Conservation (phyloP, 139 green algal species). For the Chlorella sp. region DNA sequence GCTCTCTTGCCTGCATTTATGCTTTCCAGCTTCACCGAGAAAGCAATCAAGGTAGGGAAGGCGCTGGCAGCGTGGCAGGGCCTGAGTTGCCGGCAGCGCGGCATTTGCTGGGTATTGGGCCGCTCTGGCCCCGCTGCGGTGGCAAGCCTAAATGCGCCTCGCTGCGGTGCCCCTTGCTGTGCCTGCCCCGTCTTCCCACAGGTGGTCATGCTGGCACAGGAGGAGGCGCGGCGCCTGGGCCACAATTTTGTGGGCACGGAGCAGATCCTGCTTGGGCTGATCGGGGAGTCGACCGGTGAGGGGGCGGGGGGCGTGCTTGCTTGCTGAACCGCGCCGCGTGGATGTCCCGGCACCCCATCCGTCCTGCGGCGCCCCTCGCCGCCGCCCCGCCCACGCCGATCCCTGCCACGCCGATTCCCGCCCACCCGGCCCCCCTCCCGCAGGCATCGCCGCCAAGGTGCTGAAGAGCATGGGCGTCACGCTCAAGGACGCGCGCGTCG, state of each 20-base stretch:
- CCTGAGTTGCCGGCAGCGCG: slow-evolving; percentile 45
- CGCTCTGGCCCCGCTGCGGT: neutral
- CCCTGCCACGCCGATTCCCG: neutral
- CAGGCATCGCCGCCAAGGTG: slow-evolving; percentile 98
- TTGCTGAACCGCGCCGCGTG: neutral
- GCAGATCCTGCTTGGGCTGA: slow-evolving; percentile 98
- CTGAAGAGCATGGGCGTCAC: slow-evolving; percentile 99
- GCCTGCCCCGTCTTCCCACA: too few relatives aligned
- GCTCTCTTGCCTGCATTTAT: too few relatives aligned
- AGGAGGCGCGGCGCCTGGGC: slow-evolving; percentile 92
- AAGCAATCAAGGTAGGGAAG: slow-evolving; percentile 97
- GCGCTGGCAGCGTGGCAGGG: slow-evolving; percentile 93
- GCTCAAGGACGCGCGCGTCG: slow-evolving; percentile 96
- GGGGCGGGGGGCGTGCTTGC: too few relatives aligned
- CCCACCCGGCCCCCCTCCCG: neutral
- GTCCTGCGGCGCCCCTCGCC: neutral
- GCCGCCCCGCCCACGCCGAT: neutral
- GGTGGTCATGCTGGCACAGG: slow-evolving; percentile 98
- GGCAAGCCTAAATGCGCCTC: neutral
- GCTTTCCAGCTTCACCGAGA: slow-evolving; percentile 98
- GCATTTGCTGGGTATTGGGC: neutral
- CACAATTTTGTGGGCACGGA: slow-evolving; percentile 99
- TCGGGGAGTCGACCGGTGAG: slow-evolving; percentile 93
- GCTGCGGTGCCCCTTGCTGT: too few relatives aligned
- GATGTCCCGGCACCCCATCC: neutral